These are phyloP conservation scores for Trypanosoma vivax DNA, from an alignment of 208 protist genomes.

Conservation along the genomic window DNA sequence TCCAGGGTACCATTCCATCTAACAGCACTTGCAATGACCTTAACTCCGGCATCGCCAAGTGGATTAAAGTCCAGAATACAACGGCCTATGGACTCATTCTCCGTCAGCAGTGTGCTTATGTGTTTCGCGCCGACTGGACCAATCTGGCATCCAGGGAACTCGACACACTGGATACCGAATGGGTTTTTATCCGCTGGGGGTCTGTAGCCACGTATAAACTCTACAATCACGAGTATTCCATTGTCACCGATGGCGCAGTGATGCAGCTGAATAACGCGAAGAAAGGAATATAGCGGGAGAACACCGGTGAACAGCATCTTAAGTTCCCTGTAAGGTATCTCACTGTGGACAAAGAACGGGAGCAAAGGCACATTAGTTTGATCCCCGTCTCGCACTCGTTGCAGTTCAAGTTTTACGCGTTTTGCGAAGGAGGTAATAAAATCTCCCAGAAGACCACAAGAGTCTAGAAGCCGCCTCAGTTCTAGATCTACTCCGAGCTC, in stretches of 20 bases:
- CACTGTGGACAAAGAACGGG: constrained; percentile 58
- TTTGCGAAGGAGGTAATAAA: constrained; percentile 60
- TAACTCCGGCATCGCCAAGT: constrained; percentile 60
- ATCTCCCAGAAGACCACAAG: constrained; percentile 41
- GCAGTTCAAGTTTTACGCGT: constrained; percentile 56
- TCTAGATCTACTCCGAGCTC: constrained; percentile 74
- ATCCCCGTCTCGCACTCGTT: constrained; percentile 75
- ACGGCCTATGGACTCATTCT: constrained; percentile 61
- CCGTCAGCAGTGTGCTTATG: constrained; percentile 50
- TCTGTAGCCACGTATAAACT: constrained; percentile 74
- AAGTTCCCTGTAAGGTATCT: constrained; percentile 36
- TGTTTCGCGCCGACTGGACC: constrained; percentile 54
- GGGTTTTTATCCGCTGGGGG: constrained; percentile 64
- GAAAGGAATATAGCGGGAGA: constrained; percentile 62
- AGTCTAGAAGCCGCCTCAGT: constrained; percentile 54
- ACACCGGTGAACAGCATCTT: constrained; percentile 48
- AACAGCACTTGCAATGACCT: constrained; percentile 50
- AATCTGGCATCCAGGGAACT: constrained; percentile 72
- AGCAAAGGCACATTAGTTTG: constrained; percentile 63
- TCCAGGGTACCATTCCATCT: constrained; percentile 78
- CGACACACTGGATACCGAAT: constrained; percentile 73
- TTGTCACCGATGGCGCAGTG: constrained; percentile 72
- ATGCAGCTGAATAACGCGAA: constrained; percentile 68
- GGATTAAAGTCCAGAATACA: constrained; percentile 80
- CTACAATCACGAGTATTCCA: constrained; percentile 60